Evolutionary conservation across 192 early-diverging fungal species (phyloP).

Genomic region (Umbelopsis ramanniana): DNA sequence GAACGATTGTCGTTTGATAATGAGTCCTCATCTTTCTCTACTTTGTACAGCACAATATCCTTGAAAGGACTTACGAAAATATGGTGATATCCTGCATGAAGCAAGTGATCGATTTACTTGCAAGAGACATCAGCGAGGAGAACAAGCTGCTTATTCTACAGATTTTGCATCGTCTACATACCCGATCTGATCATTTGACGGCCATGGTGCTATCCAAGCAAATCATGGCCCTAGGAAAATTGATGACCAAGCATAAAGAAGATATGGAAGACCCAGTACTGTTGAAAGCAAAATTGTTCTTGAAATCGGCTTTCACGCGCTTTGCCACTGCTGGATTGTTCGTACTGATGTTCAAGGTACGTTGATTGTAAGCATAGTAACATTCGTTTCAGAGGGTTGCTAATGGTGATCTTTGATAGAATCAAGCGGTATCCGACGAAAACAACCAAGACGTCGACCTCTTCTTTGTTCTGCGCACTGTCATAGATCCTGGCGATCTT

Average conservation of each 20-base stretch:
- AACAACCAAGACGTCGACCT: conserved; percentile 54
- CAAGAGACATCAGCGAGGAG: conserved; percentile 53
- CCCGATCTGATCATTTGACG: conserved; percentile 57
- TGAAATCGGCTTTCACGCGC: conserved; percentile 55
- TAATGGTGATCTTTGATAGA: conserved; percentile 2
- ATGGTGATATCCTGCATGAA: conserved; percentile 42
- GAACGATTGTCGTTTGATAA: neutral
- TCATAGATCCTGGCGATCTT: conserved; percentile 52
- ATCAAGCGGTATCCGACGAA: conserved; percentile 46
- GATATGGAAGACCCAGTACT: conserved; percentile 50
- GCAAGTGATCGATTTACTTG: conserved; percentile 46
- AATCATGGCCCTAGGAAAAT: conserved; percentile 56
- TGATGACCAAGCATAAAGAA: conserved; percentile 55
- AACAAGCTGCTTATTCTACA: conserved; percentile 59
- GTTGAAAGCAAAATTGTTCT: conserved; percentile 54
- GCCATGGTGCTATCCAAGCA: conserved; percentile 59
- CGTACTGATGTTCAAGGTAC: conserved; percentile 65
- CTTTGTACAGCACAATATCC: conserved; percentile 44
- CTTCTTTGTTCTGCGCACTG: conserved; percentile 54
- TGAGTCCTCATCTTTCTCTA: neutral
- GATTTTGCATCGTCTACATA: conserved; percentile 53
- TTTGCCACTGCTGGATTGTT: conserved; percentile 65
- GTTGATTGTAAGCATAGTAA: neutral
- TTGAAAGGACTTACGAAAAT: conserved; percentile 42
- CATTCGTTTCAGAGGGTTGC: neutral